A percentile compares a stretch with the other conserved stretches of the same genome.
Evolutionary conservation across 768 basidiomycete species (phyloP).

Genomic region (Boletales sp.): DNA sequence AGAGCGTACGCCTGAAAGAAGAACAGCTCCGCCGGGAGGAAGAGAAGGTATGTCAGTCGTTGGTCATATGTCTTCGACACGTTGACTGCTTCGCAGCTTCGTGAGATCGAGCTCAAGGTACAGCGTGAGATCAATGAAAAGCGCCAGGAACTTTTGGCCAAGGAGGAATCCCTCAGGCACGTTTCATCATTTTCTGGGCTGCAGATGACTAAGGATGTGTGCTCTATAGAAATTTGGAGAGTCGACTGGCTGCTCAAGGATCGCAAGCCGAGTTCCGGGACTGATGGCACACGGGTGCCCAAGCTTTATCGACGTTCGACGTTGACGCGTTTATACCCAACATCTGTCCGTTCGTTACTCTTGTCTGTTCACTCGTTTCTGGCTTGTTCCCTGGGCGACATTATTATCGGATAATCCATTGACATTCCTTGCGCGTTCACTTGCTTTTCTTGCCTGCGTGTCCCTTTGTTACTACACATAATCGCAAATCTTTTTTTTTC

Average conservation of each 20-base stretch:
- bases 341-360: constrained; percentile 32
- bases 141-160: constrained; percentile 92
- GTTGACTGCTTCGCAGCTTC: constrained; percentile 51
- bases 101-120: constrained; percentile 97
- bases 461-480: constrained; percentile 19
- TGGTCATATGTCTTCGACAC: constrained; percentile 1
- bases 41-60: constrained; percentile 64
- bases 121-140: constrained; percentile 98
- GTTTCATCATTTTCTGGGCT: constrained; percentile 14
- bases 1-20: constrained; percentile 97
- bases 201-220: neutral
- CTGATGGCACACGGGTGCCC: constrained; percentile 34
- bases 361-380: constrained; percentile 35
- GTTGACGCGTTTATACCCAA: constrained; percentile 33
- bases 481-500: constrained; percentile 16
- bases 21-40: constrained; percentile 97
- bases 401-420: constrained; percentile 36
- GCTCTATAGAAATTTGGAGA: constrained; percentile 72
- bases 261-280: constrained; percentile 78
- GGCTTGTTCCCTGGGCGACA: constrained; percentile 32
- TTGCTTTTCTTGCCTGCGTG: constrained; percentile 26
- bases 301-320: constrained; percentile 21
- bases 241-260: constrained; percentile 85
- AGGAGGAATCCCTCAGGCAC: constrained; percentile 89
- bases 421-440: constrained; percentile 33